A percentile compares a stretch with the other conserved stretches of the same genome.
phyloP scores from a whole-genome alignment of 805 yeast species.

The Starmerella apis region DNA sequence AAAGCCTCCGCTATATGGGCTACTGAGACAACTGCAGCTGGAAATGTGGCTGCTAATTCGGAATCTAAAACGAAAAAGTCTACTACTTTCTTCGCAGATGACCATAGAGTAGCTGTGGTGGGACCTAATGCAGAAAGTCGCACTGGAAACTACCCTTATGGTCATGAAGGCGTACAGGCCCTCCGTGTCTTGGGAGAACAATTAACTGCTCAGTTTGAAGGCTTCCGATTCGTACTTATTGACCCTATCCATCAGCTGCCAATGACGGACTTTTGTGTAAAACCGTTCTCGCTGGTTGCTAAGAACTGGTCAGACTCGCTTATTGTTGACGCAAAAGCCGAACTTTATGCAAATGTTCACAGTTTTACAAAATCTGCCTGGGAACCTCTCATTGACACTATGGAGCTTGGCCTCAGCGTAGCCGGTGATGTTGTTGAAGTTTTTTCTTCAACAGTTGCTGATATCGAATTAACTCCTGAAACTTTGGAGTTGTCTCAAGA shows the following conservation, averaged over 20 bases:
- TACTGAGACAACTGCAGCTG: background rate
- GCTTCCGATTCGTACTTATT: conserved; percentile 67
- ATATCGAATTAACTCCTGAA: conserved; percentile 69
- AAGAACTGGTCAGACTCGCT: conserved; percentile 81
- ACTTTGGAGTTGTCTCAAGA: conserved; percentile 69
- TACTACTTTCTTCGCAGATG: conserved; percentile 15
- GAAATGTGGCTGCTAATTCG: background rate
- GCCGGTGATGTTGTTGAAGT: conserved; percentile 51
- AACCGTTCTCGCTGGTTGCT: conserved; percentile 57
- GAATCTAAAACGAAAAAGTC: conserved; percentile 14
- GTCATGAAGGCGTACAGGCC: background rate
- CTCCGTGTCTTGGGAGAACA: conserved; percentile 55
- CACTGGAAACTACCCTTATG: background rate
- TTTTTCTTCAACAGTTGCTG: conserved; percentile 65
- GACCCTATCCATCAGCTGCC: conserved; percentile 92
- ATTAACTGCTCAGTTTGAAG: conserved; percentile 55
- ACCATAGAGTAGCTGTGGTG: conserved; percentile 14
- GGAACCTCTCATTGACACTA: conserved; percentile 89
- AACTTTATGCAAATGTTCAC: conserved; percentile 61
- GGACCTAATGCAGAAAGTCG: background rate
- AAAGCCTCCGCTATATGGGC: conserved; percentile 44
- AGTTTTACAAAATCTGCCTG: conserved; percentile 84
- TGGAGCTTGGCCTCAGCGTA: conserved; percentile 68
- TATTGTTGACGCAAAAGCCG: conserved; percentile 55
- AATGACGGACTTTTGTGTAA: conserved; percentile 61